Evolutionary conservation across 805 yeast genomes (phyloP), one percentile per base, ranked within the genome.

Genomic region (Ogataea polymorpha): DNA sequence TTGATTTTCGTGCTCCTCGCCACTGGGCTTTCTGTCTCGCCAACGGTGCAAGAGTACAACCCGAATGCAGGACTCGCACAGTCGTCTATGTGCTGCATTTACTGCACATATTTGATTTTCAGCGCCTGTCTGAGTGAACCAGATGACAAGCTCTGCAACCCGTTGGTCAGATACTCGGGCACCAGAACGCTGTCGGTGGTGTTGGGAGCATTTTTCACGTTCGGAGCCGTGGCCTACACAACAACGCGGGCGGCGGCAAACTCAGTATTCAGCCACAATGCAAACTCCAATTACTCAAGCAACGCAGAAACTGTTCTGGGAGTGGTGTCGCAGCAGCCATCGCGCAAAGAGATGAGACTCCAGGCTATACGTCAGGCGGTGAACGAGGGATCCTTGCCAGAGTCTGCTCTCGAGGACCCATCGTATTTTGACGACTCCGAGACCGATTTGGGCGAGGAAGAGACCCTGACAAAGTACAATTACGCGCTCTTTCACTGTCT

Each of bases 41-140:
- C 95, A 27, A 75, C 74, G 18, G 82, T 93, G 15, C 98, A 93
- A 63, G 97, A 88, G 59, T 79, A 75, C 56, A 95, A 95, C 62
- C 95, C 98, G 5, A 86, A 85, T 52, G 96, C 96, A 2, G 99
- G 99, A 2, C 70, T 93, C 36, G 97, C 99, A 3, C 99, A 93
- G 67, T 75, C 96, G 9, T 89, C 96, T 12, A 90, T 95, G 90
- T 98, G 95, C 26, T 82, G 91, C 10, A 75, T 89, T 16, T 93
- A 93, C 64, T 88, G 98, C 63, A 85, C 97, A 0, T 93, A 93
- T 59, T 68, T 93, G 53, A 80, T 89, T 2, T 77, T 93, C 70
- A 81, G 93, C 45, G 99, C 98, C 0, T 95, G 93, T 53, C 83
- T 96, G 1, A 82, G 96, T 10, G 98, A 91, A 63, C 99, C 99